Evolutionary conservation across 768 basidiomycete species (phyloP).

Genomic region (Exidia glandulosa): DNA sequence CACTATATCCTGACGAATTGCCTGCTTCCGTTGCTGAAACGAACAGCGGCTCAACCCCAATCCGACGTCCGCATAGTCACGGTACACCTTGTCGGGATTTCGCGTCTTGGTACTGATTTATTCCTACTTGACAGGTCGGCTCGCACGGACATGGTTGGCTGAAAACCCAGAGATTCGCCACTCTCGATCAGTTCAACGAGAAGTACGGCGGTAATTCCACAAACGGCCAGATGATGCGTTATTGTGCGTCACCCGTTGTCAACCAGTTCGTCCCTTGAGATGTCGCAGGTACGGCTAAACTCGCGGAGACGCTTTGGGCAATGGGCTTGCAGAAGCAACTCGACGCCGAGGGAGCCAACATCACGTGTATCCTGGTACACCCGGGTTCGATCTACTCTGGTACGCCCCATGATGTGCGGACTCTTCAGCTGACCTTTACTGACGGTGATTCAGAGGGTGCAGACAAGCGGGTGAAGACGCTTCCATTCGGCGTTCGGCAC

Average conservation of each 20-base stretch:
- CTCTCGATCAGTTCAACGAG: neutral
- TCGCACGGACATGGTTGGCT: neutral
- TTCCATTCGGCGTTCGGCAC: neutral
- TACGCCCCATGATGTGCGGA: too few species aligned
- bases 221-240: neutral
- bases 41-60: constrained; percentile 1
- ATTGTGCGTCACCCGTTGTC: neutral
- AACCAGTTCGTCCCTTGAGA: neutral
- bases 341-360: neutral
- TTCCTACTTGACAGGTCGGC: neutral
- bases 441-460: constrained; percentile 5
- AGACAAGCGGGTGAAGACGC: neutral
- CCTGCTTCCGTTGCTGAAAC: constrained; percentile 6
- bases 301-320: neutral
- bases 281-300: neutral
- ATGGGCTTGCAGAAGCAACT: neutral
- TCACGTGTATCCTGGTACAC: neutral
- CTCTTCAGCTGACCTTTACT: too few species aligned
- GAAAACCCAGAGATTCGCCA: neutral
- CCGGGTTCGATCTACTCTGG: neutral
- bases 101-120: neutral
- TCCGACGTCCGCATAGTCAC: constrained; percentile 9
- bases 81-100: neutral
- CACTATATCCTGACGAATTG: constrained; percentile 4
- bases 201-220: neutral